phyloP scores from a whole-genome alignment of 768 basidiomycete genomes.

The Naganishia vishniacii region DNA sequence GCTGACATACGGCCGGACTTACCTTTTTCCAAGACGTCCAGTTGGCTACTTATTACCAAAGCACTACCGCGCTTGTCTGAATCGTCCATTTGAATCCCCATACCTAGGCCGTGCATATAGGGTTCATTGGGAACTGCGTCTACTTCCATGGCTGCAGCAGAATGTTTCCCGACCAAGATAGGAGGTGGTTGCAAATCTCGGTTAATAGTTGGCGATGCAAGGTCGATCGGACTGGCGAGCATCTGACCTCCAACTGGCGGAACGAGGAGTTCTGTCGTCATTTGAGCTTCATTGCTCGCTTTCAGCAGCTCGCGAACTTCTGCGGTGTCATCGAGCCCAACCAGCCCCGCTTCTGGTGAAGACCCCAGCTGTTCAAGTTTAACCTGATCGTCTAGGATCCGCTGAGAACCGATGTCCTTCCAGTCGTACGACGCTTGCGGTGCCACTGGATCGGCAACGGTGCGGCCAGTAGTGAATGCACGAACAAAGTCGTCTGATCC shows the following conservation, averaged over 20 bases:
- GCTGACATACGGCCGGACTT: constrained; percentile 22
- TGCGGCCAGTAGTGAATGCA: constrained; percentile 2
- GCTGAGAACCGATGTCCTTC: constrained; percentile 15
- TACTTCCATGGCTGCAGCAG: background rate
- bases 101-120: constrained; percentile 24
- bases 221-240: constrained; percentile 42
- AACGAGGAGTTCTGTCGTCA: constrained; percentile 5
- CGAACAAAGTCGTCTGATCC: constrained; percentile 10
- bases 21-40: constrained; percentile 46
- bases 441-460: no score
- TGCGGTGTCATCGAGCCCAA: constrained; percentile 13
- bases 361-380: background rate
- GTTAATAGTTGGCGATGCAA: constrained; percentile 21
- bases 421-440: background rate
- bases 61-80: constrained; percentile 45
- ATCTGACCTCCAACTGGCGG: constrained; percentile 2
- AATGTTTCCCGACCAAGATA: background rate
- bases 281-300: constrained; percentile 1
- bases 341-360: background rate
- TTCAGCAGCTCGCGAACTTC: constrained; percentile 27
- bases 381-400: constrained; percentile 11
- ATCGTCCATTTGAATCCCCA: constrained; percentile 28
- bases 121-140: constrained; percentile 2
- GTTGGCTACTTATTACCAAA: constrained; percentile 43
- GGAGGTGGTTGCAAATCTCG: background rate